Base-by-base conservation (phyloP, 352 stramenopile species). In the Aphanomyces stellatus region DNA sequence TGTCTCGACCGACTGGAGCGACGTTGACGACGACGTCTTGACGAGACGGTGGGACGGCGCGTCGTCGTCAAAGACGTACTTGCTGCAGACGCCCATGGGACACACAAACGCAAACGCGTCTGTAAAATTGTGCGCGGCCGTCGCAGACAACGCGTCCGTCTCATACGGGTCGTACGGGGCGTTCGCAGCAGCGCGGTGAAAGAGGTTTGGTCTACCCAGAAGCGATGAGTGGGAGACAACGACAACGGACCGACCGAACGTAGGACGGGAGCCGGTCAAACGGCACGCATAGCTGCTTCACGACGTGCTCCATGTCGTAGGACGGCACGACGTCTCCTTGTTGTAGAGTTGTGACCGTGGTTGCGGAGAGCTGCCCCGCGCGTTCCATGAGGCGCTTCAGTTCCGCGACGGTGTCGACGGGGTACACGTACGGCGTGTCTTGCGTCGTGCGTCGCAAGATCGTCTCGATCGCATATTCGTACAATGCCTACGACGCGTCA, bases 401-500 rank as follows among this genome's bases (percentile, higher is more conserved):
- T 49, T 67, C 60, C 11, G n/a, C 5, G 6, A 67, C 37, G 2
- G 35, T 34, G 6, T 49, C 41, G 17, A 34, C 34, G 5, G 60
- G 42, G 27, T 59, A 67, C 11, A 31, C 15, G 17, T 25, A 49
- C 46, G 24, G 13, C 30, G 41, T 66, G 61, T 37, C 15, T 17
- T 37, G n/a, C 22, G 51, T 22, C 19, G 40, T 30, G 51, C 28
- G 37, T 24, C 75, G 51, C 35, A 91, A 69, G 2, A 67, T 81
- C 6, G 69, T 62, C 67, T 95, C 85, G 17, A 93, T 90, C n/a
- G 79, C 73, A 57, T 86, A 91, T 51, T 95, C 87, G 33, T 80
- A 84, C 41, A 95, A 46, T 7, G 85, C 77, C 77, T 67, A 46
- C 15, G n/a, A 6, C 57, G 7, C 1, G 7, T 64, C 11, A 22